phyloP scores from a whole-genome alignment of 169 alveolate species.

The Amoebophrya sp. region DNA sequence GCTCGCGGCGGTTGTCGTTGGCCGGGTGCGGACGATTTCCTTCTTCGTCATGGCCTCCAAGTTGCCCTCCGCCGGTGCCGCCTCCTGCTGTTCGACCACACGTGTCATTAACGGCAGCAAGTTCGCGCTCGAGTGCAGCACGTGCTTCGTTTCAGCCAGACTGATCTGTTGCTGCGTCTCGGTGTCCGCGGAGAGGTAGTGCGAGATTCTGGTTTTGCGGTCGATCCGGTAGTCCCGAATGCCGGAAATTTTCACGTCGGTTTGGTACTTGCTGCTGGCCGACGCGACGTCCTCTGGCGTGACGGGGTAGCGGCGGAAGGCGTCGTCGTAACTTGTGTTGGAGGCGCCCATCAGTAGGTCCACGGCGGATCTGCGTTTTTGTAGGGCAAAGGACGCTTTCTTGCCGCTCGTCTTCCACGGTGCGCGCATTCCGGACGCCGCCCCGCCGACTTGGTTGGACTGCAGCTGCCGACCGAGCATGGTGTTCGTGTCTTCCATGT shows the following conservation, averaged over 20 bases:
- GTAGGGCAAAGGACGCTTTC: too few species aligned
- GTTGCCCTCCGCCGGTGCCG: too few species aligned
- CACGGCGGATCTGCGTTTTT: not conserved
- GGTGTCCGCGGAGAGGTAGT: not conserved
- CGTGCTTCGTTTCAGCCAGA: not conserved
- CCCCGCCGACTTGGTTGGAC: too few species aligned
- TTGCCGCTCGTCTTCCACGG: too few species aligned
- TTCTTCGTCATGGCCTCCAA: too few species aligned
- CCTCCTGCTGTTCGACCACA: not conserved
- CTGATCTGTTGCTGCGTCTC: not conserved
- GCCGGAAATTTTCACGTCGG: not conserved
- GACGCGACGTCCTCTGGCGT: not conserved
- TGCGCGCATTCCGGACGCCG: too few species aligned
- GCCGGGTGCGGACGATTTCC: not conserved
- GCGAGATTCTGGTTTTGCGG: not conserved
- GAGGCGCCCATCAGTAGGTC: not conserved
- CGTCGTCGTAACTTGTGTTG: not conserved
- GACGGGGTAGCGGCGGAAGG: not conserved
- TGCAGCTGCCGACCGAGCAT: not conserved
- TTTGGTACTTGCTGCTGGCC: not conserved
- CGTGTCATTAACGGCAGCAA: not conserved
- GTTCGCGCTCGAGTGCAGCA: not conserved
- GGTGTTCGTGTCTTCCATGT: not conserved
- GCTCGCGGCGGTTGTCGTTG: not conserved
- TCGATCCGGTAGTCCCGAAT: not conserved